phyloP scores from a whole-genome alignment of 129 eudicot species.

The Ambrosia trifida region DNA sequence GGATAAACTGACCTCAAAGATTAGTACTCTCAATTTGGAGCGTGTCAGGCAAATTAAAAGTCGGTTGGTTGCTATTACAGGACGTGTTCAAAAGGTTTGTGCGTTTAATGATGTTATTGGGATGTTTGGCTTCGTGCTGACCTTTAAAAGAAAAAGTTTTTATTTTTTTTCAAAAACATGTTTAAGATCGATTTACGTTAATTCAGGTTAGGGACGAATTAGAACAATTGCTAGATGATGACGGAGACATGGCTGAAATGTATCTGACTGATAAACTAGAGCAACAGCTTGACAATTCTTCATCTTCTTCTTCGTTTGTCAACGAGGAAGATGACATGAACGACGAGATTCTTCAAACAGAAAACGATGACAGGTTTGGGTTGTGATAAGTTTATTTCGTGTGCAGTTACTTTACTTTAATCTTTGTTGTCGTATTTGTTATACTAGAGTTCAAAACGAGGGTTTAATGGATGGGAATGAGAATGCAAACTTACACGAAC shows the following conservation, averaged over 20 bases:
- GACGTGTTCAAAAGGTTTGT: constrained; percentile 41
- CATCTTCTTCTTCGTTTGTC: constrained; percentile 8
- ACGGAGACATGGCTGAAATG: constrained; percentile 99
- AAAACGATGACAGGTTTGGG: constrained; percentile 7
- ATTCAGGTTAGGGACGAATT: constrained; percentile 12
- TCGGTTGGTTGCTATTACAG: constrained; percentile 54
- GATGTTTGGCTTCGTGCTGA: neutral
- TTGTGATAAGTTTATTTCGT: neutral
- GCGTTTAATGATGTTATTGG: neutral
- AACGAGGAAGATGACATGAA: constrained; percentile 9
- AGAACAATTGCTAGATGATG: constrained; percentile 55
- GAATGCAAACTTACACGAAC: constrained; percentile 2
- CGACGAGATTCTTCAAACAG: constrained; percentile 6
- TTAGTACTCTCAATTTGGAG: constrained; percentile 59
- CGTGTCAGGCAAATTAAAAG: constrained; percentile 68
- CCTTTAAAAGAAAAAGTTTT: neutral
- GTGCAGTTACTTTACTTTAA: neutral
- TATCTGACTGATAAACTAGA: constrained; percentile 62
- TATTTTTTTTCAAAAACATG: neutral
- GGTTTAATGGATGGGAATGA: constrained; percentile 19
- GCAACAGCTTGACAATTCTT: constrained; percentile 13
- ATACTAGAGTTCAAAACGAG: neutral
- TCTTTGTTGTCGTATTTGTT: neutral
- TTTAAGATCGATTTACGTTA: neutral
- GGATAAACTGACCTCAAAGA: constrained; percentile 50